Conservation (phyloP, 129 eudicot genomes). For the Artemisia annua region DNA sequence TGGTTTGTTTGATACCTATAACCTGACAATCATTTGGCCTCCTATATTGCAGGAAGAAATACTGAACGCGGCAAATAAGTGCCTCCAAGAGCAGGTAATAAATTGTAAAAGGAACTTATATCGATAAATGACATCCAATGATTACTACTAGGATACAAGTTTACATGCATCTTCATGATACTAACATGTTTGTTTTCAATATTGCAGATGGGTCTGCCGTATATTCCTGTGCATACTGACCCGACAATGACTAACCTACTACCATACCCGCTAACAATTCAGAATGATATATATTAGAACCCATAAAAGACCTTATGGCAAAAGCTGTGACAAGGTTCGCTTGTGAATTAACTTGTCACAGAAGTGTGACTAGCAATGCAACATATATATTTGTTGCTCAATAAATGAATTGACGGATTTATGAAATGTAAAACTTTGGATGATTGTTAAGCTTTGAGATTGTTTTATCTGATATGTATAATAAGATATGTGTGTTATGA, state of each 20-base stretch:
- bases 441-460: constrained; percentile 14
- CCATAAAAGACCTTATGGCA: constrained; percentile 18
- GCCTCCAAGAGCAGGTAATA: constrained; percentile 61
- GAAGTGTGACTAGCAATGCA: constrained; percentile 33
- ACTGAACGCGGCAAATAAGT: constrained; percentile 79
- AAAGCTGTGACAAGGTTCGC: constrained; percentile 19
- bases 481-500: constrained; percentile 5
- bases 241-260: constrained; percentile 53
- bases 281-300: constrained; percentile 63
- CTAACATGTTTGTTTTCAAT: background rate
- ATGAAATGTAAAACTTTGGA: constrained; percentile 28
- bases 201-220: constrained; percentile 66
- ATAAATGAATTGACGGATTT: constrained; percentile 27
- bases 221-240: constrained; percentile 37
- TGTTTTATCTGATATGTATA: constrained; percentile 25
- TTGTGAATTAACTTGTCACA: constrained; percentile 19
- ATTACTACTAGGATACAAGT: background rate
- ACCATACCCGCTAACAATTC: constrained; percentile 57
- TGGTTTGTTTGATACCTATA: too few relatives aligned
- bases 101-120: background rate
- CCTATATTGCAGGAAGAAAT: constrained; percentile 58
- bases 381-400: constrained; percentile 28
- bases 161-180: background rate
- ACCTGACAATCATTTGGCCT: constrained; percentile 5
- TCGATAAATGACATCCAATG: background rate